These are phyloP conservation scores for Lipomyces yamanashiensis DNA, from an alignment of 805 yeast genomes.

Conservation along the genomic window DNA sequence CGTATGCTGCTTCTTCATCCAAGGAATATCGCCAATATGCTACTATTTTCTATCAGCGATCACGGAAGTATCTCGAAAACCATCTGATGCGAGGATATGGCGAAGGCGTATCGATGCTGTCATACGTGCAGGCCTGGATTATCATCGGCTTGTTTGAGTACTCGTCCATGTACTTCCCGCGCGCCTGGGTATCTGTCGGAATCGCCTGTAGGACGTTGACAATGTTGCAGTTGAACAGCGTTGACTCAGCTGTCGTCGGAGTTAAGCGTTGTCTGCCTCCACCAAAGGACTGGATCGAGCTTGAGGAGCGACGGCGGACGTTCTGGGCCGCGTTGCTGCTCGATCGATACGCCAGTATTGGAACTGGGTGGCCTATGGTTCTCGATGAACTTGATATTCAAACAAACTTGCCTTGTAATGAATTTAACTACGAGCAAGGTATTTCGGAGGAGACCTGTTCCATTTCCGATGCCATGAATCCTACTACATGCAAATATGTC, in stretches of 20 bases:
- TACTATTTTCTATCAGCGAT: slow-evolving; percentile 37
- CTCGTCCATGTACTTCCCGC: slow-evolving; percentile 39
- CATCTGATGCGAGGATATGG: slow-evolving; percentile 32
- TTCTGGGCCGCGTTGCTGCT: slow-evolving; percentile 40
- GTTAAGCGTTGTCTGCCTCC: slow-evolving; percentile 27
- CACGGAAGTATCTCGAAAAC: slow-evolving; percentile 39
- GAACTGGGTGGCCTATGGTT: slow-evolving; percentile 41
- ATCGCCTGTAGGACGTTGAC: slow-evolving; percentile 39
- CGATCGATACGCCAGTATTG: slow-evolving; percentile 40
- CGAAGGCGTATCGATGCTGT: slow-evolving; percentile 30
- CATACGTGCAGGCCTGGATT: slow-evolving; percentile 41
- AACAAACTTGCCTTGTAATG: slow-evolving; percentile 41
- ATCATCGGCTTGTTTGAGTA: slow-evolving; percentile 40
- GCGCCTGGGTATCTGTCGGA: slow-evolving; percentile 45
- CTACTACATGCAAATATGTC: neutral
- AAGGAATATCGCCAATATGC: slow-evolving; percentile 31
- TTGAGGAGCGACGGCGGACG: slow-evolving; percentile 43
- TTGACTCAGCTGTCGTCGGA: slow-evolving; percentile 30
- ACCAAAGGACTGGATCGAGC: slow-evolving; percentile 31
- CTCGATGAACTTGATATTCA: slow-evolving; percentile 35
- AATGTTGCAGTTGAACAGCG: slow-evolving; percentile 38
- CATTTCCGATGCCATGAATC: slow-evolving; percentile 8
- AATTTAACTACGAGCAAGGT: slow-evolving; percentile 28
- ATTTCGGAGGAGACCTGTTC: slow-evolving; percentile 15
- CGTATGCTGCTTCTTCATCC: slow-evolving; percentile 40